Evolutionary conservation across 106 monocot genomes (phyloP).

Genomic region (Allium cepa): DNA sequence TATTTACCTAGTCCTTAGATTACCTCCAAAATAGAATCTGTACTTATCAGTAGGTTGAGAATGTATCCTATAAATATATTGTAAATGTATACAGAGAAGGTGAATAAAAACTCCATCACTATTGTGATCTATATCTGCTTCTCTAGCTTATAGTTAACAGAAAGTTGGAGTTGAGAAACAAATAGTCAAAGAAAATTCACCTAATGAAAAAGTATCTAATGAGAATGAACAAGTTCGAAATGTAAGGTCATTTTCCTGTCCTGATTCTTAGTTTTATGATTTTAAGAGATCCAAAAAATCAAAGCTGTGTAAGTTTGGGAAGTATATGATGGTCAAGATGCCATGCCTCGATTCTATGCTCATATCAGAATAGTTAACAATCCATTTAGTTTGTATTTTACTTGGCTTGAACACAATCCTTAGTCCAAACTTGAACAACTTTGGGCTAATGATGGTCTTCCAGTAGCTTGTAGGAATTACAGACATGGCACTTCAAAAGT

Average conservation of each 20-base stretch:
- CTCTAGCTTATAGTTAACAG: too few relatives aligned
- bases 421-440: constrained; percentile 9
- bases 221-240: constrained; percentile 8
- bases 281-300: constrained; percentile 27
- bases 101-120: constrained; percentile 15
- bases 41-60: too few relatives aligned
- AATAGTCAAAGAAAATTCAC: constrained; percentile 7
- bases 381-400: constrained; percentile 28
- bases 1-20: too few relatives aligned
- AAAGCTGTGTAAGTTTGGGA: constrained; percentile 39
- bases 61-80: too few relatives aligned
- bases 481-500: too few relatives aligned
- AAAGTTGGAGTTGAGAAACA: constrained; percentile 4
- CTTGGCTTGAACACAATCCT: constrained; percentile 37
- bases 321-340: constrained; percentile 43
- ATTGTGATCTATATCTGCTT: too few relatives aligned
- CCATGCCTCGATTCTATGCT: too few relatives aligned
- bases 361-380: not conserved
- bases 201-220: not conserved
- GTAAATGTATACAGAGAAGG: constrained; percentile 27
- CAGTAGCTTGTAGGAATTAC: constrained; percentile 43
- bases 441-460: constrained; percentile 23
- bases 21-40: too few relatives aligned
- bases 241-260: constrained; percentile 9
- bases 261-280: constrained; percentile 48